Percentiles rank a stretch among this genome's conserved stretches.
Evolutionary conservation across 2,329 filamentous ascomycete species (phyloP).

Genomic region (Trichoderma polysporum): DNA sequence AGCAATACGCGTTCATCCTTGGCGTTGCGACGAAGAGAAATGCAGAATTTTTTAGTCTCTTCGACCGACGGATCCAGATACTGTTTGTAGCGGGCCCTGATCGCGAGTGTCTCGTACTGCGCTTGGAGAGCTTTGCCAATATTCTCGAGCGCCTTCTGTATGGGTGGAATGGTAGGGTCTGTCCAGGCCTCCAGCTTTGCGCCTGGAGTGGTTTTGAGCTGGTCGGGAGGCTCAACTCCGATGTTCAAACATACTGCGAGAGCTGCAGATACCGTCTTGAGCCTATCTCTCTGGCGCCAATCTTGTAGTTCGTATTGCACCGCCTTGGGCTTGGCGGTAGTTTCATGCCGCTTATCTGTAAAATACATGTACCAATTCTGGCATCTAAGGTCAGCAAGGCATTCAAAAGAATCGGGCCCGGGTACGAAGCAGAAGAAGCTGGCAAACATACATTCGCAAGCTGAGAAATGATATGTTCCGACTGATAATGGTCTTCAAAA

Average conservation of each 20-base stretch:
- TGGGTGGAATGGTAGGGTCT: slow-evolving; percentile 78
- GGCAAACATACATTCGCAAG: slow-evolving; percentile 68
- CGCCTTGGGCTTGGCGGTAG: slow-evolving; percentile 80
- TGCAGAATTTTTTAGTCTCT: slow-evolving; percentile 95
- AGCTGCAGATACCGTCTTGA: slow-evolving; percentile 95
- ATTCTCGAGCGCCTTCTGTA: slow-evolving; percentile 83
- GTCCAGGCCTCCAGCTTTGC: slow-evolving; percentile 97
- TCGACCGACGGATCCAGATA: slow-evolving; percentile 95
- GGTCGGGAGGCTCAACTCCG: slow-evolving; percentile 94
- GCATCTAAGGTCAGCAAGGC: slow-evolving; percentile 4
- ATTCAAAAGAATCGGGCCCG: not conserved
- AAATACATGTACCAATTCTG: slow-evolving; percentile 99
- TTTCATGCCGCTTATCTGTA: slow-evolving; percentile 96
- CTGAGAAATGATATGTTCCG: slow-evolving; percentile 82
- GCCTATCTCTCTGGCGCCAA: slow-evolving; percentile 94
- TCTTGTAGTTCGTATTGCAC: slow-evolving; percentile 71
- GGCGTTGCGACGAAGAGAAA: slow-evolving; percentile 83
- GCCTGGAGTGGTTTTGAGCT: slow-evolving; percentile 90
- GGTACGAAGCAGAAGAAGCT: not conserved
- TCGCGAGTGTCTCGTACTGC: slow-evolving; percentile 93
- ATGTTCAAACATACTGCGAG: slow-evolving; percentile 95
- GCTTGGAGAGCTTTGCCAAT: slow-evolving; percentile 95
- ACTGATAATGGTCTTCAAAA: slow-evolving; percentile 90
- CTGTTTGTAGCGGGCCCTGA: slow-evolving; percentile 96
- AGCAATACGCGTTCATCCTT: slow-evolving; percentile 96